Evolutionary conservation across 2,329 filamentous ascomycete species (phyloP), one percentile per base, ranked within the genome.

Genomic region (Fusarium sp.): DNA sequence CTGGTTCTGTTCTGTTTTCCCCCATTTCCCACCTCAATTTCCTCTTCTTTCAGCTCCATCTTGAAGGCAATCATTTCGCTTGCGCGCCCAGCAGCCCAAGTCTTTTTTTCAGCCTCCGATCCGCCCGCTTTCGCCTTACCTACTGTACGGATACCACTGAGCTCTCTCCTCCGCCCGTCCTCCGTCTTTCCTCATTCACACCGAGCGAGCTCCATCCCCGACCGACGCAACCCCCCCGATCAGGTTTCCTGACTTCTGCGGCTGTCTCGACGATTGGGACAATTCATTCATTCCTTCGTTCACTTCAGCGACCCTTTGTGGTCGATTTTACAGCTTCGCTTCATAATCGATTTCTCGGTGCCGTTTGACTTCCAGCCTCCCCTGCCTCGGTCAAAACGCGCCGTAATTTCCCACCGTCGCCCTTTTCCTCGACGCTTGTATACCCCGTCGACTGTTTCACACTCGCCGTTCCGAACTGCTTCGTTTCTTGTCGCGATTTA

Each of bases 1-100:
- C 58, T 68, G 71, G 65, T 68, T 73, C 62, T 70, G 73, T 69
- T 74, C 50, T 54, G 35, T n/a, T 41, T n/a, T 30, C 7, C 26
- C 20, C 50, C 50, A 54, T 54, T 71, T 65, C 71, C 72, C 54
- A 57, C 24, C 61, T 60, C 70, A 76, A 75, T 77, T 71, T 73
- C 76, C 75, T 74, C 77, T 78, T 76, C 53, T 68, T 79, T 81
- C 79, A 82, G 81, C 74, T 75, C 81, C 82, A 82, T 81, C 56
- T 83, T 80, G 80, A 80, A 81, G 82, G 82, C 81, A 83, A 83
- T 86, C 85, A 87, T 87, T 79, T 87, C 85, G 85, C 85, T 87
- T 86, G 84, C 81, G 81, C 82, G 82, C 82, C 81, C 54, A 57
- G 41, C 61, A 54, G 39, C 42, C 48, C 48, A 57, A 55, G 58